A percentile compares a stretch with the other conserved stretches of the same genome.
Evolutionary conservation across 2,329 filamentous ascomycete species (phyloP).

Genomic region (Colletotrichum eremochloae): DNA sequence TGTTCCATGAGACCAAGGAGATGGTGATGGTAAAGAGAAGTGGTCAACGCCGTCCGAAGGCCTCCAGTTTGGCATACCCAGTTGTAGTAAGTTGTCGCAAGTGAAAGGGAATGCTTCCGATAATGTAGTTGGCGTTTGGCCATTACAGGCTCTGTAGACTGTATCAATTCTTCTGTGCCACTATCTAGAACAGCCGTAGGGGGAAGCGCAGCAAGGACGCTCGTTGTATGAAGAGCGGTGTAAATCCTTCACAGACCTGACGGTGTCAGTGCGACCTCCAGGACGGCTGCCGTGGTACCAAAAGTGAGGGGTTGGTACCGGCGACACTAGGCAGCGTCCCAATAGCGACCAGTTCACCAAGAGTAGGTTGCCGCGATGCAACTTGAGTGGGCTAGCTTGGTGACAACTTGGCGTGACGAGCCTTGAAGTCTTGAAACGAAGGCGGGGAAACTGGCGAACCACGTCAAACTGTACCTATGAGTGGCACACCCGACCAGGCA

Average conservation of each 20-base stretch:
- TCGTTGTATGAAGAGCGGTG: conserved; percentile 16
- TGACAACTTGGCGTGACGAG: conserved; percentile 10
- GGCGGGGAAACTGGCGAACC: conserved; percentile 17
- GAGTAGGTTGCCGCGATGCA: not conserved
- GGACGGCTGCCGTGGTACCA: conserved; percentile 2
- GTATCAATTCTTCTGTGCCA: not conserved
- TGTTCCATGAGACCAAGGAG: conserved; percentile 11
- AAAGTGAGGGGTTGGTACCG: conserved; percentile 9
- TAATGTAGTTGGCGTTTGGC: not conserved
- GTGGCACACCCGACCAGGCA: not conserved
- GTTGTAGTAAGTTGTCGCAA: not conserved
- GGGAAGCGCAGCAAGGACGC: not conserved
- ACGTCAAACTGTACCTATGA: conserved; percentile 1
- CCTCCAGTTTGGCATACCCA: not conserved
- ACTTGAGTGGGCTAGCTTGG: not conserved
- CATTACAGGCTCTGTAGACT: not conserved
- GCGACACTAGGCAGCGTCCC: not conserved
- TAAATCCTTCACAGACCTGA: conserved; percentile 2
- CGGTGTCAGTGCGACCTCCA: conserved; percentile 1
- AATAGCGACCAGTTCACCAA: not conserved
- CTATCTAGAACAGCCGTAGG: not conserved
- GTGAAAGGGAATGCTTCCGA: not conserved
- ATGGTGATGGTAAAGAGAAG: not conserved
- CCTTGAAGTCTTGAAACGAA: conserved; percentile 5
- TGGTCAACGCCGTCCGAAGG: conserved; percentile 20